Base-by-base conservation (phyloP, 1,284 basidiomycete species). In the Phaffia rhodozyma region DNA sequence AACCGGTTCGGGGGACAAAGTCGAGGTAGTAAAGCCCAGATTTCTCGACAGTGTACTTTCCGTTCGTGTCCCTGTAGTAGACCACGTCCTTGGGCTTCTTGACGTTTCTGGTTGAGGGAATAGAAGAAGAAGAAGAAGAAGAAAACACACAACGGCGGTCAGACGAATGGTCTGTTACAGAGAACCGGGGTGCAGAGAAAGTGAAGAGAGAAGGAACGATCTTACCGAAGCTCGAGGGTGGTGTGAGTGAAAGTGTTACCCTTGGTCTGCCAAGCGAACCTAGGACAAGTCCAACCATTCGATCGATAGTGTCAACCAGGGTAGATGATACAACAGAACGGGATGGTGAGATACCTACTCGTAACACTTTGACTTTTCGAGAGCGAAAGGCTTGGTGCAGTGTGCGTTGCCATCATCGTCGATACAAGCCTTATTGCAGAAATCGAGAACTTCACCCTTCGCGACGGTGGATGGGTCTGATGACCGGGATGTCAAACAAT, bases 361-460 rank as follows among this genome's bases (percentile, higher is more conserved):
- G 71, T 75, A 75, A 66, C 73, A 75, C 20, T 69, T 74, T 21
- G 67, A 69, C 66, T 75, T 75, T 51, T 68, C 57, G 13, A 75
- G 71, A 57, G 72, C 66, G 71, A 76, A 74, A 9, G 75, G 75
- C 65, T 71, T 73, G 60, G 73, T 69, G 70, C 75, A 76, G 66
- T 73, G 72, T 32, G 68, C 54, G 66, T 73, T 72, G 27, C 70
- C 69, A 50, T 74, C 71, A 51, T 67, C 59, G 66, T 75, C 74
- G 66, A 75, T 60, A 67, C 75, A 76, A 61, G 73, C 70, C 65
- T 74, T 71, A 63, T 73, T 70, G 54, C 70, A 72, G 61, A 70
- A 76, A 68, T 75, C 74, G 59, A 74, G 68, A 65, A 76, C 66
- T 32, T 66, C 62, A 63, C 73, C 74, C 18, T 63, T 62, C 21